Evolutionary conservation across 257 asterid species (phyloP).

Genomic region (Nicotiana noctiflora): DNA sequence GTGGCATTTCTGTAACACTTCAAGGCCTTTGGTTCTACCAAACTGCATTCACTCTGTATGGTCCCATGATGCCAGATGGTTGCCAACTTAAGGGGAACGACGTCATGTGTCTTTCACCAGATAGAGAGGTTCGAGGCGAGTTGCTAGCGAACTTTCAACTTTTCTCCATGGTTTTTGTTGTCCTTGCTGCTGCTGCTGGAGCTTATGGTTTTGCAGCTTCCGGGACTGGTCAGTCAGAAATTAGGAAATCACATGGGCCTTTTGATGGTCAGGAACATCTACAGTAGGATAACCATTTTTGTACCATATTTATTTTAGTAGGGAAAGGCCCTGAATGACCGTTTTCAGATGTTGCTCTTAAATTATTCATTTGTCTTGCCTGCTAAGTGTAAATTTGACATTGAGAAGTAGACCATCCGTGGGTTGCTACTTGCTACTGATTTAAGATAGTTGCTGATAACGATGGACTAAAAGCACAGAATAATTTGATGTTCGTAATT

Average conservation of each 20-base stretch:
- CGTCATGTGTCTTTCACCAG: conserved; percentile 46
- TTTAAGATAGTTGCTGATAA: not conserved
- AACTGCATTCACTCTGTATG: conserved; percentile 89
- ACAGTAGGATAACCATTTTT: not conserved
- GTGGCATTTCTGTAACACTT: conserved; percentile 66
- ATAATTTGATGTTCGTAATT: not conserved
- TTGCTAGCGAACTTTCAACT: conserved; percentile 76
- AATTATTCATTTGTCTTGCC: not conserved
- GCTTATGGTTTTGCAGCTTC: conserved; percentile 49
- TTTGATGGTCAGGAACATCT: conserved; percentile 27
- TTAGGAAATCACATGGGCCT: conserved; percentile 10
- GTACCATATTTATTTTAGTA: not conserved
- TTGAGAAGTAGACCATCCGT: not conserved
- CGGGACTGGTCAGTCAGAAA: conserved; percentile 17
- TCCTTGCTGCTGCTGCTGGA: conserved; percentile 46
- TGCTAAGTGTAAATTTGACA: not conserved
- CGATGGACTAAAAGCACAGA: not conserved
- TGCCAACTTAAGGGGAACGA: conserved; percentile 51
- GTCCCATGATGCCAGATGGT: conserved; percentile 90
- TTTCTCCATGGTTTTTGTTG: conserved; percentile 47
- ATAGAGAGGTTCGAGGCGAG: conserved; percentile 56
- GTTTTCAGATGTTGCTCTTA: not conserved
- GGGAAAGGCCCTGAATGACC: not conserved
- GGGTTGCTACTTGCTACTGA: not conserved
- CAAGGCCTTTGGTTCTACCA: conserved; percentile 99